phyloP scores from a whole-genome alignment of 495 filamentous ascomycete species.

The Tirmania nivea region DNA sequence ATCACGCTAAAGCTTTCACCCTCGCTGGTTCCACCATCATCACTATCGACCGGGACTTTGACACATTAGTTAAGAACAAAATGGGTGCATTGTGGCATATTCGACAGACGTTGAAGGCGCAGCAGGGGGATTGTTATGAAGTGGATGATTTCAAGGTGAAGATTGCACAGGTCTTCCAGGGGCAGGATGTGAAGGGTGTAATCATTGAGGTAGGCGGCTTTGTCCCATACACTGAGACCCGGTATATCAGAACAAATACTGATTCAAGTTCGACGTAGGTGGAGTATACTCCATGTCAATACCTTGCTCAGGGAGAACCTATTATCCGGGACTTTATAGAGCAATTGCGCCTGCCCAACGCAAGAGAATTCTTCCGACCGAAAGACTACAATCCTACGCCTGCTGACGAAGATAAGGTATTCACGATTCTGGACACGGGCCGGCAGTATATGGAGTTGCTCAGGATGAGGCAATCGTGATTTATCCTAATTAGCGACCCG shows the following conservation, averaged over 20 bases:
- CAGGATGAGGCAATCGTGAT: slow-evolving; percentile 1
- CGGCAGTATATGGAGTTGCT: not conserved
- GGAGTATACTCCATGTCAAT: slow-evolving; percentile 13
- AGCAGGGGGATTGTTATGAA: slow-evolving; percentile 7
- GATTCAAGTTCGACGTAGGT: not conserved
- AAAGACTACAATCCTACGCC: not conserved
- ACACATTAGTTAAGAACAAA: slow-evolving; percentile 9
- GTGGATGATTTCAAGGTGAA: slow-evolving; percentile 16
- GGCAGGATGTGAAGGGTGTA: slow-evolving; percentile 17
- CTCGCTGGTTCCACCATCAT: slow-evolving; percentile 6
- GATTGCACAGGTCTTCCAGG: slow-evolving; percentile 12
- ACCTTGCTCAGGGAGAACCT: slow-evolving; percentile 9
- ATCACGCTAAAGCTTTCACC: not conserved
- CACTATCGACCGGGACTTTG: slow-evolving; percentile 15
- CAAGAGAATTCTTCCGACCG: not conserved
- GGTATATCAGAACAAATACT: too few relatives aligned
- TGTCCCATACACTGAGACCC: too few relatives aligned
- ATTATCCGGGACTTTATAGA: slow-evolving; percentile 16
- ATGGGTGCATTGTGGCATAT: slow-evolving; percentile 11
- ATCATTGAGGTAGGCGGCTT: slow-evolving; percentile 11
- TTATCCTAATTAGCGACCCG: not conserved
- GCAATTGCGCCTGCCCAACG: slow-evolving; percentile 6
- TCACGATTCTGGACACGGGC: not conserved
- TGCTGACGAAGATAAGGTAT: not conserved
- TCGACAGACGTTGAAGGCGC: slow-evolving; percentile 10